These are phyloP conservation scores for Harringtonia aguacate DNA, from an alignment of 2,329 filamentous ascomycete genomes.

Conservation along the genomic window DNA sequence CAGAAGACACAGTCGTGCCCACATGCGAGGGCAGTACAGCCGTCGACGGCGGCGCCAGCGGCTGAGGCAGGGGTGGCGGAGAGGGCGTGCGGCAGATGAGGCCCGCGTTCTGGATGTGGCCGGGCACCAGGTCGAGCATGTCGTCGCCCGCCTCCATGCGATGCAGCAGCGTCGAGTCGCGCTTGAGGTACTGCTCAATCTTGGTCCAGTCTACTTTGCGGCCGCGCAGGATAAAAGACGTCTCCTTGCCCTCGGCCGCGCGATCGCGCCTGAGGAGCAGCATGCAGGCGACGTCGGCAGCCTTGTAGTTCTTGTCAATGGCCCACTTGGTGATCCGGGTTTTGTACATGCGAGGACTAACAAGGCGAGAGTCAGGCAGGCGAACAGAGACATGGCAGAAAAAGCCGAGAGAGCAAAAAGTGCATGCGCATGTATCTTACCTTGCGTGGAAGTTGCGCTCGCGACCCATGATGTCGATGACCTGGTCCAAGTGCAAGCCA, in stretches of 20 bases:
- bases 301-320: constrained; percentile 21
- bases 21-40: neutral
- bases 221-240: constrained; percentile 15
- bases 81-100: constrained; percentile 17
- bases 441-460: constrained; percentile 17
- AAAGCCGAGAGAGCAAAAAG: neutral
- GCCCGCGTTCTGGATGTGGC: constrained; percentile 8
- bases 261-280: constrained; percentile 15
- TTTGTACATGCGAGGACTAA: constrained; percentile 22
- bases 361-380: neutral
- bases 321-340: constrained; percentile 22
- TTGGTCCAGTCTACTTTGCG: constrained; percentile 17
- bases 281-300: constrained; percentile 17
- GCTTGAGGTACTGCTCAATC: constrained; percentile 18
- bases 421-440: too few relatives aligned
- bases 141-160: constrained; percentile 10
- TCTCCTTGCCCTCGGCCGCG: constrained; percentile 14
- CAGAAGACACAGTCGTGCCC: too few relatives aligned
- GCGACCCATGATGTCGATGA: constrained; percentile 17
- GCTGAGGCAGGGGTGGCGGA: constrained; percentile 8
- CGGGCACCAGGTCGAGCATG: constrained; percentile 8
- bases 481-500: constrained; percentile 16
- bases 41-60: neutral
- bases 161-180: constrained; percentile 13
- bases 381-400: neutral